phyloP scores from a whole-genome alignment of 2,329 filamentous ascomycete species.

The Rhynchosporium graminicola region DNA sequence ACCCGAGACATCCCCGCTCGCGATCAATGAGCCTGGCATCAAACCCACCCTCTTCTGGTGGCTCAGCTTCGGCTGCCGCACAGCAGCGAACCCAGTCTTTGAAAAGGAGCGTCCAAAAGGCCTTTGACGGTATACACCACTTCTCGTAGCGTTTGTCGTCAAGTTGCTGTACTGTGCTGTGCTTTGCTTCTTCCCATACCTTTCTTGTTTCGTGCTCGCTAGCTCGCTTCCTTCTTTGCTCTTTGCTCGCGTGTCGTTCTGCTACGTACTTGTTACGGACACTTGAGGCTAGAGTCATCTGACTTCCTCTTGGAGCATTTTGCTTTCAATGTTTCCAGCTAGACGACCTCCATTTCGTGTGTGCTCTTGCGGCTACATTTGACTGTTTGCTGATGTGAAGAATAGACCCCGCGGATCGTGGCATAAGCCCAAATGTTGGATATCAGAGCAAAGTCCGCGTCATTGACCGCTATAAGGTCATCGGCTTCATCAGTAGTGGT shows the following conservation, averaged over 20 bases:
- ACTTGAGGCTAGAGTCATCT: slow-evolving; percentile 16
- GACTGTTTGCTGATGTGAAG: slow-evolving; percentile 41
- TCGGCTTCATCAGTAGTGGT: slow-evolving; percentile 96
- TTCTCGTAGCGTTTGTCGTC: slow-evolving; percentile 11
- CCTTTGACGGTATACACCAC: slow-evolving; percentile 56
- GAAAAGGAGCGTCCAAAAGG: slow-evolving; percentile 61
- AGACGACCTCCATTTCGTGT: slow-evolving; percentile 36
- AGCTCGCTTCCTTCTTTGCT: too few species aligned
- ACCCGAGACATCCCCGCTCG: slow-evolving; percentile 1
- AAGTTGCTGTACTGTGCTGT: slow-evolving; percentile 6
- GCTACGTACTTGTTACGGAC: background rate
- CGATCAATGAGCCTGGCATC: slow-evolving; percentile 37
- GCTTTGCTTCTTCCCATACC: slow-evolving; percentile 21
- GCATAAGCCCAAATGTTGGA: slow-evolving; percentile 45
- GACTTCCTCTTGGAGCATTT: slow-evolving; percentile 20
- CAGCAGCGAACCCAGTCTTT: slow-evolving; percentile 47
- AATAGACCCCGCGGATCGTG: slow-evolving; percentile 56
- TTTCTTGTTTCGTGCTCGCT: background rate
- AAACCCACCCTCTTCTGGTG: slow-evolving; percentile 40
- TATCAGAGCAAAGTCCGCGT: slow-evolving; percentile 83
- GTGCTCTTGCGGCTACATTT: slow-evolving; percentile 37
- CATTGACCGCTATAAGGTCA: slow-evolving; percentile 90
- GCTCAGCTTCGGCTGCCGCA: slow-evolving; percentile 37
- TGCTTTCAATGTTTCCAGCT: slow-evolving; percentile 35
- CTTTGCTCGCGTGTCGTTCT: background rate